Evolutionary conservation across 805 yeast species (phyloP), one percentile per base, ranked within the genome.

Genomic region (Brettanomyces anomalus): DNA sequence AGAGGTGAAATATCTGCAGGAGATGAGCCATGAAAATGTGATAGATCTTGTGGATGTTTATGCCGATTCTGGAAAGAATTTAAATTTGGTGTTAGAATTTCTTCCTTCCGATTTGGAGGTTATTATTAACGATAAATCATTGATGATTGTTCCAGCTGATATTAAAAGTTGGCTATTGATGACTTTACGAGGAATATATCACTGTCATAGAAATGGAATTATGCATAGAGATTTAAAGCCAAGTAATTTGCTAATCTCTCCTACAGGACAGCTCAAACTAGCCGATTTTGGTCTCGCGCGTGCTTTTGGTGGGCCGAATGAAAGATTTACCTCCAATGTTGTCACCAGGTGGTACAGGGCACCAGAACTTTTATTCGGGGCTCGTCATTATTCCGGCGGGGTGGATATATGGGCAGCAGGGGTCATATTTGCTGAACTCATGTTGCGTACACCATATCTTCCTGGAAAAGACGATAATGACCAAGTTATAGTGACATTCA

Each of bases 241-340:
- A 13, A 86, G 85, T 60, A 93, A 93, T 63, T 70, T 93, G 65
- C 67, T 93, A 43, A 66, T 93, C 32, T 83, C 96, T 0, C 93
- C 95, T 0, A 76, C 75, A 46, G 98, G 99, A 1, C 79, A 83
- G 49, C 69, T 93, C 46, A 93, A 93, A 60, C 73, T 93, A 47
- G 98, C 98, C 3, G 99, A 93, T 85, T 93, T 93, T 67, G 98
- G 98, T 51, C 69, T 90, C 37, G 97, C 97, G 0, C 68, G 98
- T 48, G 76, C 89, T 2, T 67, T 86, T 45, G 90, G 94, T 0
- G 71, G 81, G 19, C 85, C 89, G 0, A 76, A 78, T 45, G 93
- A 84, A 49, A 75, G 72, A 37, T 67, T 93, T 60, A 85, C 97
- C 0, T 85, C 95, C 2, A 90, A 89, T 49, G 99, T 93, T 4